Evolutionary conservation across 73 alveolate species (phyloP), one percentile per base, ranked within the genome.

Genomic region (Durusdinium trenchii): DNA sequence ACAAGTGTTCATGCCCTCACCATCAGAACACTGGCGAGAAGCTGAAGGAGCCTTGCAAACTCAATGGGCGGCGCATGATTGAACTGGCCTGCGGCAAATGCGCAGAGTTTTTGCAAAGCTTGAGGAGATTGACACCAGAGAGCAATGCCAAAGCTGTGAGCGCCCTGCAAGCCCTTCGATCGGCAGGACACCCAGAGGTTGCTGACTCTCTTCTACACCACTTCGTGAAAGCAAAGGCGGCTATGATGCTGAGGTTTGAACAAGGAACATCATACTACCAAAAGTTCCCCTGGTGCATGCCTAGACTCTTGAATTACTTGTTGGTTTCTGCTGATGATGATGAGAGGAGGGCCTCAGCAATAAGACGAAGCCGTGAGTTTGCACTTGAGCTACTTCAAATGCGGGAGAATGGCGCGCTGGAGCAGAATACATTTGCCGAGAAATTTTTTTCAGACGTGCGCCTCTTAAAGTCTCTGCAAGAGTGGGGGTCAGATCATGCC

Each of bases 1-100:
- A 83, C 36, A 50, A 30, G 36, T 83, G 94, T 75, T 75, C 94
- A 28, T 79, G 91, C 45, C 94, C 94, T n/a, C 76, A 50, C 20
- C 94, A 83, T 36, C 50, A 6, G 5, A 35, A 32, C 36, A 83
- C 26, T 3, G 32, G 51, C 28, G 3, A 10, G 52, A 6, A 50
- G 38, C 35, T 71, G 36, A 71, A 71, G 6, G 6, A 14, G 26
- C 75, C 75, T 35, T 83, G 94, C 75, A n/a, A n/a, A 1, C 16
- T 47, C 35, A 48, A 46, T 50, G 94, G 94, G 38, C 94, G 94
- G 40, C 73, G 94, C 30, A 3, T 83, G 76, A 47, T 83, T 26
- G 94, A 83, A 38, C 94, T 83, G 30, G 67, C 75, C 52, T 32
- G 75, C 12, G 94, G 94, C 52, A 6, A 6, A 32, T 83, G 94